Evolutionary conservation across 176 grass and related monocot species (phyloP), one percentile per base, ranked within the genome.

Genomic region (Phragmites australis): DNA sequence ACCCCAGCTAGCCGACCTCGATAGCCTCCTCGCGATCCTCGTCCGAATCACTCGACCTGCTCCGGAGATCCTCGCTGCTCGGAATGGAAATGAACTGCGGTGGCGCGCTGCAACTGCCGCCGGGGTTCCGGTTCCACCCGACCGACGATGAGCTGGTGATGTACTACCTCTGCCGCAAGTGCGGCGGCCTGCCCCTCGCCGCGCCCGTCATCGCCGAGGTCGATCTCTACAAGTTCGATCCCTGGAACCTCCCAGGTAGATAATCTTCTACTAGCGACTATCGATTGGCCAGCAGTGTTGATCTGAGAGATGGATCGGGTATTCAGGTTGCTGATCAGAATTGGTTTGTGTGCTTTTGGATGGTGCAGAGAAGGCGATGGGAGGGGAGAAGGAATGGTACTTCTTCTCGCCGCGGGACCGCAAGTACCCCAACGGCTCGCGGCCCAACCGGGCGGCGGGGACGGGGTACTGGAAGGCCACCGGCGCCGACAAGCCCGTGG

Each of bases 401-500:
- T 97, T 97, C 82, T 97, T 97, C 84, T 92, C 91, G 21, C 94
- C 94, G 12, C 43, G 91, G 0, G 94, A 97, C 57, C 72, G 94
- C 75, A 97, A 97, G 89, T 94, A 94, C n/a, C 94, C 94, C 11
- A 97, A 97, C 76, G 94, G 94, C 0, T 84, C 78, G 7, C 42
- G 94, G 6, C 94, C 94, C 7, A 97, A 97, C 87, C 34, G 94
- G 1, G 85, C 94, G 18, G 94, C 94, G 5, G 91, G 91, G 0
- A 48, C 85, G 0, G 94, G 94, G 3, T 97, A 94, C 87, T 97
- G 94, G 94, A 97, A 97, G 89, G 94, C 94, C 13, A 97, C 94
- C 3, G 94, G 94, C 3, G 94, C 87, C 29, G 94, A 97, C 69
- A 97, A 97, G 85, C 94, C 94, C 10, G 91, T 97, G 1, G 91